Conservation (phyloP, 2,329 filamentous ascomycete genomes). For the Tolypocladium endophyticum region DNA sequence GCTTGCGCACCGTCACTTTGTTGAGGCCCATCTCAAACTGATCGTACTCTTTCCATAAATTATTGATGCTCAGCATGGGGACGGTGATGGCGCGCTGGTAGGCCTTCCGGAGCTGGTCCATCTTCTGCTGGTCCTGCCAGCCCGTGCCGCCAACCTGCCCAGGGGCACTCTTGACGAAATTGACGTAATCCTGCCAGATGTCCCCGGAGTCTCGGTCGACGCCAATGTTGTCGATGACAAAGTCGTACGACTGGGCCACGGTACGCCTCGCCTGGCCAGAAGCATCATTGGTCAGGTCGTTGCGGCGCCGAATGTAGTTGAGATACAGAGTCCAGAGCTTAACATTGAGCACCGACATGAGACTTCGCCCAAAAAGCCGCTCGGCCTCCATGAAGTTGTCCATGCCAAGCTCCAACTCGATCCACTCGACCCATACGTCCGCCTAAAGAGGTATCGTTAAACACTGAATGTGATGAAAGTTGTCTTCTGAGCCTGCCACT, state of each 20-base stretch:
- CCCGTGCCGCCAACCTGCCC: constrained; percentile 73
- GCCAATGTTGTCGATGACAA: constrained; percentile 81
- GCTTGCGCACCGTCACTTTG: constrained; percentile 65
- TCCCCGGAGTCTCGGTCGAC: constrained; percentile 81
- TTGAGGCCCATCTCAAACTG: constrained; percentile 91
- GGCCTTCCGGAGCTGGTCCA: constrained; percentile 83
- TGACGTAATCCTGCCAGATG: constrained; percentile 91
- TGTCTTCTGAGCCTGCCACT: constrained; percentile 29
- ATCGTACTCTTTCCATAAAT: constrained; percentile 95
- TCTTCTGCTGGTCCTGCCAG: constrained; percentile 98
- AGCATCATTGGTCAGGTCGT: constrained; percentile 71
- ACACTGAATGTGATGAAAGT: background rate
- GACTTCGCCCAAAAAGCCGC: constrained; percentile 69
- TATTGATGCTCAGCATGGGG: constrained; percentile 73
- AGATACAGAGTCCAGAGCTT: constrained; percentile 88
- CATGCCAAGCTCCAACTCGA: constrained; percentile 78
- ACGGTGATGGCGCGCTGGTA: constrained; percentile 86
- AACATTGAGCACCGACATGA: constrained; percentile 72
- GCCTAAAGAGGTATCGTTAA: constrained; percentile 47
- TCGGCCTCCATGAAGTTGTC: constrained; percentile 77
- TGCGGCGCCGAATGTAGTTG: constrained; percentile 85
- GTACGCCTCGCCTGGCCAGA: constrained; percentile 66
- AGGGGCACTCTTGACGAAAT: constrained; percentile 82
- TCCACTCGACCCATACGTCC: constrained; percentile 82
- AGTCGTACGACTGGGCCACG: constrained; percentile 81